A percentile compares a stretch with the other conserved stretches of the same genome.
Evolutionary conservation across 805 yeast genomes (phyloP).

Genomic region (Starmerella floricola): DNA sequence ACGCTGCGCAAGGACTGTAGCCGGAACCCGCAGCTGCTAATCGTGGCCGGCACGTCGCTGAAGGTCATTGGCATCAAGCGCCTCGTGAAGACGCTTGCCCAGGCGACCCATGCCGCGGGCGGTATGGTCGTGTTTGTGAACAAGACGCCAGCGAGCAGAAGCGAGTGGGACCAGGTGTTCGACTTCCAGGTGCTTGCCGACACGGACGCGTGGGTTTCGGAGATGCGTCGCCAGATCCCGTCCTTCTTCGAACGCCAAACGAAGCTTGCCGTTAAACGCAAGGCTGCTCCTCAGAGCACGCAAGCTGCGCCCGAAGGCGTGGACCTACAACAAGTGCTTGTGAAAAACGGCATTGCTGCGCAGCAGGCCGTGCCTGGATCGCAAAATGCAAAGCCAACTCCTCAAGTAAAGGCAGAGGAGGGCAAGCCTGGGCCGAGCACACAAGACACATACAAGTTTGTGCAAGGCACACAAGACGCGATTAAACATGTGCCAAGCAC

Average conservation of each 20-base stretch:
- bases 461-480: too few relatives aligned
- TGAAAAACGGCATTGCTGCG: background rate
- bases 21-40: slow-evolving; percentile 55
- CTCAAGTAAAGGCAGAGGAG: too few relatives aligned
- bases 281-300: background rate
- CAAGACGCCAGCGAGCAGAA: slow-evolving; percentile 43
- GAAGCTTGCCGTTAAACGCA: slow-evolving; percentile 15
- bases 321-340: too few relatives aligned
- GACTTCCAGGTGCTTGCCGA: slow-evolving; percentile 73
- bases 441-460: too few relatives aligned
- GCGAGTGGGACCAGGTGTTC: slow-evolving; percentile 56
- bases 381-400: too few relatives aligned
- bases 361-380: too few relatives aligned
- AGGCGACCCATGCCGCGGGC: slow-evolving; percentile 55
- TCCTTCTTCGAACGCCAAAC: slow-evolving; percentile 47
- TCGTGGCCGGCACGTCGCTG: slow-evolving; percentile 88
- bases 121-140: slow-evolving; percentile 73
- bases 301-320: too few relatives aligned
- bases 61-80: slow-evolving; percentile 82
- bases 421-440: too few relatives aligned
- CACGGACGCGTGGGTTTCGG: slow-evolving; percentile 68
- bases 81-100: slow-evolving; percentile 57
- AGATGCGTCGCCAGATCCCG: slow-evolving; percentile 44
- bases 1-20: slow-evolving; percentile 54
- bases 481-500: too few relatives aligned